A percentile compares a stretch with the other conserved stretches of the same genome.
Conservation (phyloP, 2,329 filamentous ascomycete genomes). For the Exophiala oligosperma region DNA sequence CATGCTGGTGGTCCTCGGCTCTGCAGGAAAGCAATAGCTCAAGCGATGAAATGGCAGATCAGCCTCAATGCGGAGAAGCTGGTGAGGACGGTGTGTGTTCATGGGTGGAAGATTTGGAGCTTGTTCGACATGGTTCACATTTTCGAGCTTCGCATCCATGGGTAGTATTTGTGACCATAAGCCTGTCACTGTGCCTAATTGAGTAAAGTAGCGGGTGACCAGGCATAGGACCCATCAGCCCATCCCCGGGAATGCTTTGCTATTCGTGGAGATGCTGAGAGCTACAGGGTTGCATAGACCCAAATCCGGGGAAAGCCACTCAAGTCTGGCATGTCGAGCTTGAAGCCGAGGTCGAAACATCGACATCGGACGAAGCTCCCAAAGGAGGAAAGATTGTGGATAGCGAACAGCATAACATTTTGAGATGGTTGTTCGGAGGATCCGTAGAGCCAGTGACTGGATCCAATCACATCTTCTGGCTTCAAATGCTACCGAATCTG, state of each 20-base stretch:
- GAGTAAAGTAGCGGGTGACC: background rate
- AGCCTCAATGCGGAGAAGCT: background rate
- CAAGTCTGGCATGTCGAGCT: background rate
- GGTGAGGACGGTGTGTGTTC: background rate
- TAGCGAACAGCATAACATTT: no score
- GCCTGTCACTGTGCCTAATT: background rate
- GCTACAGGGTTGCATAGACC: background rate
- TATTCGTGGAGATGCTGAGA: background rate
- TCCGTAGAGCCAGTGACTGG: no score
- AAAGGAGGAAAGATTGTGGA: background rate
- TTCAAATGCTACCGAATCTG: background rate
- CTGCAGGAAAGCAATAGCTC: no score
- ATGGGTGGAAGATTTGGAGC: background rate
- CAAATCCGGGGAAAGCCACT: background rate
- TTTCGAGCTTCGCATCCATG: no score
- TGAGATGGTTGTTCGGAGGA: no score
- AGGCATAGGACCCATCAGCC: background rate
- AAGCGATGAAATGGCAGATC: no score
- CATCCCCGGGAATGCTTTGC: background rate
- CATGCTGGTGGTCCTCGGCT: no score
- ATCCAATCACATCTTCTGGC: background rate
- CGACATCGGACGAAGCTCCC: background rate
- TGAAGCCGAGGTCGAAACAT: background rate
- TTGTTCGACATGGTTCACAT: background rate
- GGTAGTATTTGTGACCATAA: background rate